phyloP scores from a whole-genome alignment of 1,139 yeast species.

The Meyerozyma elateridarum region DNA sequence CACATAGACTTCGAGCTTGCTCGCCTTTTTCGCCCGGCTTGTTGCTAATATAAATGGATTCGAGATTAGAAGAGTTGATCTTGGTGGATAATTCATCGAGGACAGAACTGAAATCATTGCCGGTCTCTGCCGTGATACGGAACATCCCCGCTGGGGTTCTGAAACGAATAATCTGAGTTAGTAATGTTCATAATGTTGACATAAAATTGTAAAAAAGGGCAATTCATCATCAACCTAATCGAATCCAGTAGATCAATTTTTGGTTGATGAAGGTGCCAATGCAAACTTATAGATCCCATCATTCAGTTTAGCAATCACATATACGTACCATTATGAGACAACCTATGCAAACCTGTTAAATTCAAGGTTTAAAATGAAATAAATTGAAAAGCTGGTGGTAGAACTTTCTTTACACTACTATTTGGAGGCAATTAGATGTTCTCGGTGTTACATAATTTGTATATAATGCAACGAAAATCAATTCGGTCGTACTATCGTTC shows the following conservation, averaged over 20 bases:
- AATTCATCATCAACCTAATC: too few species aligned
- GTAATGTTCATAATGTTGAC: background rate
- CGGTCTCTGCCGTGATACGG: conserved; percentile 52
- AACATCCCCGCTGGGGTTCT: conserved; percentile 81
- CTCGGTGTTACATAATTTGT: too few species aligned
- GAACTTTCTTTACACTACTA: too few species aligned
- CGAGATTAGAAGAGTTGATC: conserved; percentile 26
- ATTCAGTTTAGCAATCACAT: too few species aligned
- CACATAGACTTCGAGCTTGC: conserved; percentile 37
- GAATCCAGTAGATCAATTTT: too few species aligned
- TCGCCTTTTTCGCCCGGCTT: conserved; percentile 49
- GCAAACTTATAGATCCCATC: too few species aligned
- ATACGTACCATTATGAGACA: too few species aligned
- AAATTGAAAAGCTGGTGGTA: too few species aligned
- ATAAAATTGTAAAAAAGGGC: too few species aligned
- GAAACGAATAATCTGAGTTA: conserved; percentile 50
- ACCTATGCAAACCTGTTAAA: too few species aligned
- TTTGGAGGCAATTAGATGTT: background rate
- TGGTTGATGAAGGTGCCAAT: too few species aligned
- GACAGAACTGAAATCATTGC: conserved; percentile 45
- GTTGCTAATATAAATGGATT: conserved; percentile 36
- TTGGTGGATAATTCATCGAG: conserved; percentile 39
- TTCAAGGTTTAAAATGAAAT: too few species aligned
- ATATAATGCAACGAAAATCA: conserved; percentile 5
- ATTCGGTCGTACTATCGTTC: conserved; percentile 46